Evolutionary conservation across 1,284 basidiomycete genomes (phyloP), one percentile per base, ranked within the genome.

Genomic region (Fereydounia khargensis): DNA sequence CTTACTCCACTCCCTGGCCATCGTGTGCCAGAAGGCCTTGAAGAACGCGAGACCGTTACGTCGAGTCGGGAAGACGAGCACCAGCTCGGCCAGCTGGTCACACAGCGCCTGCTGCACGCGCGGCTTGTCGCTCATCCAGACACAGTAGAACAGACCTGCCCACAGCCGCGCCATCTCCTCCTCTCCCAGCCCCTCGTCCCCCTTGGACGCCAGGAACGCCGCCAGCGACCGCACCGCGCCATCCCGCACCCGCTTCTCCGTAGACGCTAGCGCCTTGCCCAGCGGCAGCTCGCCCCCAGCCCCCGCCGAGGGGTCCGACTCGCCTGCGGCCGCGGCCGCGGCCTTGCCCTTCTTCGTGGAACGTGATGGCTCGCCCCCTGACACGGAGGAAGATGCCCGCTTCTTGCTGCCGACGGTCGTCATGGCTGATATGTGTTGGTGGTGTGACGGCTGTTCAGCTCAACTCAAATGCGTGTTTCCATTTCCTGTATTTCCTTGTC

Each of bases 91-190:
- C 19, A 98, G 79, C 67, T 94, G 89, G 8, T 81, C 80, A 0
- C 94, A 91, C 6, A 98, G 82, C 3, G 85, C 85, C 77, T 98
- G 95, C 75, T 98, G 94, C 4, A 98, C 86, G 3, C 94, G 81
- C 6, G 94, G 92, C 76, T 98, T 98, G 79, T 98, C 94, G 3
- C 91, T 96, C 91, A 97, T 97, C 92, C 92, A 98, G 78, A 94
- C 97, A 46, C 73, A 96, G 77, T 96, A 97, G 78, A 95, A 98
- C 40, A 98, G 82, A 0, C 92, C 94, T 77, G 97, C 96, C 94
- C 94, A 97, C 27, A 97, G 78, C 77, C 91, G 95, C 50, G 84
- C 82, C 84, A 96, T 87, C 74, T 97, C 94, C 20, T 79, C 45
- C 44, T 84, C 82, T 16, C 83, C 77, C 32, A 91, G 63, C 65